Evolutionary conservation across 2,329 filamentous ascomycete species (phyloP), one percentile per base, ranked within the genome.

Genomic region (Colletotrichum brevisporum): DNA sequence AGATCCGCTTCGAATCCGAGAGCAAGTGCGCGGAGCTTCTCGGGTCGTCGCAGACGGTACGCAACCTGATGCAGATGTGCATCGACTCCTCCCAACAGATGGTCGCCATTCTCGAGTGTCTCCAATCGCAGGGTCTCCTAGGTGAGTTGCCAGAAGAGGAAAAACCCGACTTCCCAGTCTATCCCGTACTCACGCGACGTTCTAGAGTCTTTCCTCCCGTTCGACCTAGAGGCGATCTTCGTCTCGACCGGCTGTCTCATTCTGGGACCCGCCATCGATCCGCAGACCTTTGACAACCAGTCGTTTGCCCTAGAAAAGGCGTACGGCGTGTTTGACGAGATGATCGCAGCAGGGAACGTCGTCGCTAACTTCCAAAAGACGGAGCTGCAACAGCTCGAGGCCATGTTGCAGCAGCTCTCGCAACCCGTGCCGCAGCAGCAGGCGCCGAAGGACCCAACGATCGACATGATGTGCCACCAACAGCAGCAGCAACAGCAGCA

Each of bases 121-220:
- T 86, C 26, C 80, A 83, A 71, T 76, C 77, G 13, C 84, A 87
- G 71, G 81, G 80, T 6, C 77, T 87, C 18, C 76, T 86, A 2
- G 84, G 84, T 86, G 76, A 72, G 73, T 53, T 10, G 0, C 10
- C 13, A 31, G 2, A 16, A 39, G 0, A 12, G 43, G n/a, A 5
- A 45, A 26, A 2, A 6, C 16, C 9, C 47, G 2, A 50, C 5
- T 39, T 70, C 36, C 21, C 21, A 24, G 21, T 2, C 70, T 52
- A 21, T 27, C 5, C 21, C 5, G n/a, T 26, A 50, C 31, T 36
- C 2, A 36, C 9, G 10, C 31, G 10, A 36, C 10, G 9, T 10
- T 5, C 0, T 15, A 86, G 84, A 86, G 74, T 83, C 80, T 0
- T 86, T 86, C 67, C 78, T 86, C 0, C 83, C 83, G 0, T 85